These are phyloP conservation scores for Penicillium capsulatum DNA, from an alignment of 2,329 filamentous ascomycete species.

Conservation along the genomic window DNA sequence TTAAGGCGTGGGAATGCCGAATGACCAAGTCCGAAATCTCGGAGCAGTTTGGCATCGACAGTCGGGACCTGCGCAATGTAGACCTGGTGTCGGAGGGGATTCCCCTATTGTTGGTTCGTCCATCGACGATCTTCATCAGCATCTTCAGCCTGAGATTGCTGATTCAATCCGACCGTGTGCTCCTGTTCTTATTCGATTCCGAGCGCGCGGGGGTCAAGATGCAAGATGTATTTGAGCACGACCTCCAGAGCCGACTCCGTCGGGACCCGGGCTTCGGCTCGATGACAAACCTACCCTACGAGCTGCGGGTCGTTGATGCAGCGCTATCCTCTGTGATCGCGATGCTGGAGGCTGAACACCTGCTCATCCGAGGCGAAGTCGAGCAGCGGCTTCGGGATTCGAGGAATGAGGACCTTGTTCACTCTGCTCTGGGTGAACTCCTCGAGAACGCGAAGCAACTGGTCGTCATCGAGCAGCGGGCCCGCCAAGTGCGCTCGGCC, in stretches of 20 bases:
- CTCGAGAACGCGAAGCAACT: constrained; percentile 28
- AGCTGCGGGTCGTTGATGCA: constrained; percentile 35
- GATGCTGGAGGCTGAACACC: constrained; percentile 32
- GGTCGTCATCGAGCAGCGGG: constrained; percentile 30
- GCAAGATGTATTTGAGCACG: constrained; percentile 24
- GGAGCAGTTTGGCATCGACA: constrained; percentile 19
- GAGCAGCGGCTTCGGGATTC: constrained; percentile 20
- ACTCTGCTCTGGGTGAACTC: constrained; percentile 24
- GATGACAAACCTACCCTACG: constrained; percentile 27
- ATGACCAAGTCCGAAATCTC: constrained; percentile 19
- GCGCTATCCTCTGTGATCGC: constrained; percentile 34
- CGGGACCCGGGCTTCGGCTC: constrained; percentile 14
- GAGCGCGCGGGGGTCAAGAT: constrained; percentile 13
- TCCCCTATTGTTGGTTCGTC: constrained; percentile 34
- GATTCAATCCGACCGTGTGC: constrained; percentile 29
- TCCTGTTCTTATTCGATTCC: constrained; percentile 26
- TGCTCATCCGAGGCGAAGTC: constrained; percentile 19
- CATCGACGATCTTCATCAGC: constrained; percentile 32
- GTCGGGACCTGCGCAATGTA: constrained; percentile 33
- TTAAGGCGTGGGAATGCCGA: constrained; percentile 1
- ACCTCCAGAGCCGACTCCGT: constrained; percentile 26
- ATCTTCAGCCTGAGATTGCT: constrained; percentile 37
- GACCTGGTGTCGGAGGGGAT: constrained; percentile 34
- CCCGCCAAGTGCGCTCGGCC: constrained; percentile 32
- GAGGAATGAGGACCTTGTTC: constrained; percentile 13